Evolutionary conservation across 2,329 filamentous ascomycete genomes (phyloP).

Genomic region (Leptographium radiaticola): DNA sequence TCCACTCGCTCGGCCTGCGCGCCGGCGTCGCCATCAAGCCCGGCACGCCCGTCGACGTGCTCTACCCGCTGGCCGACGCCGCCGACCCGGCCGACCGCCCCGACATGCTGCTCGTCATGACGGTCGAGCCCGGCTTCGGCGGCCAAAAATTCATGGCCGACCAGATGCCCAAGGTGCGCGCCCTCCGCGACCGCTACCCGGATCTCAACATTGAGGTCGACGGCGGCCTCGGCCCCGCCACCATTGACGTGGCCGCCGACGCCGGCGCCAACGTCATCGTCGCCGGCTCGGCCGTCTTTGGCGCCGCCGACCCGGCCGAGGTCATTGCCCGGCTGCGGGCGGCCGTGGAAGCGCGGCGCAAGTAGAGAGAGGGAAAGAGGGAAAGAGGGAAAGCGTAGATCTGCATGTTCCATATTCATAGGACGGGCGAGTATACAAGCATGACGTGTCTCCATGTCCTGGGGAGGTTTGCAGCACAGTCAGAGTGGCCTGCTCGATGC

Average conservation of each 20-base stretch:
- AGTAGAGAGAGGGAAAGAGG: constrained; percentile 1
- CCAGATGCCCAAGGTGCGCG: constrained; percentile 85
- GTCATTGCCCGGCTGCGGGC: constrained; percentile 74
- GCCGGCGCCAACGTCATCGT: constrained; percentile 98
- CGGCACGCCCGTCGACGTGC: constrained; percentile 74
- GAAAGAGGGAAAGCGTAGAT: background rate
- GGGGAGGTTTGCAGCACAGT: too few species aligned
- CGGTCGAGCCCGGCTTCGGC: constrained; percentile 91
- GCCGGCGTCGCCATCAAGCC: constrained; percentile 96
- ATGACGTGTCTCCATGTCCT: too few species aligned
- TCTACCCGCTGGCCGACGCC: constrained; percentile 79
- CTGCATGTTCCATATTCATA: background rate
- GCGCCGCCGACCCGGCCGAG: constrained; percentile 73
- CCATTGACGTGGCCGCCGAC: constrained; percentile 86
- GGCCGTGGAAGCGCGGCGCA: constrained; percentile 53
- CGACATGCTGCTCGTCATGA: constrained; percentile 99
- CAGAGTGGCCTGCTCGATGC: background rate
- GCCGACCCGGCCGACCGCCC: constrained; percentile 62
- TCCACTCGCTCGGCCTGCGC: constrained; percentile 76
- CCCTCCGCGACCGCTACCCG: constrained; percentile 71
- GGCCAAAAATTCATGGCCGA: constrained; percentile 98
- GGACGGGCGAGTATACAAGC: background rate
- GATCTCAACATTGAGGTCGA: constrained; percentile 93
- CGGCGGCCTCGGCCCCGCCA: constrained; percentile 75
- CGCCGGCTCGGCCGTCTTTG: constrained; percentile 90